These are phyloP conservation scores for Aureobasidium sp. DNA, from an alignment of 2,329 filamentous ascomycete genomes.

Conservation along the genomic window DNA sequence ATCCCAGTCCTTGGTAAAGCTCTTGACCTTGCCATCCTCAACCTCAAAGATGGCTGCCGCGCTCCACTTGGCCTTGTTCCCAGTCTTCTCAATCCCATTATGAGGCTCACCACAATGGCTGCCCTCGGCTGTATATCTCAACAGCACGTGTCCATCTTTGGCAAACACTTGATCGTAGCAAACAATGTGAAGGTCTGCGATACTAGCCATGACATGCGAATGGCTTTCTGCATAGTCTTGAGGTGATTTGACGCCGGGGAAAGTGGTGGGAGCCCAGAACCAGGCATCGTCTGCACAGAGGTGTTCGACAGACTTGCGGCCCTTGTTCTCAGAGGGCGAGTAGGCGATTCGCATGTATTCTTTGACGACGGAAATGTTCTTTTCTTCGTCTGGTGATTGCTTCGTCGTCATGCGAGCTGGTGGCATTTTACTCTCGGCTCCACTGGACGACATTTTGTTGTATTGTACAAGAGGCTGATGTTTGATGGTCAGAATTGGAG, in stretches of 20 bases:
- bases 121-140: conserved; percentile 34
- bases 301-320: conserved; percentile 29
- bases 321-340: conserved; percentile 31
- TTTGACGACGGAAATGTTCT: conserved; percentile 31
- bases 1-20: conserved; percentile 35
- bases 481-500: neutral
- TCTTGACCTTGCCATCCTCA: conserved; percentile 30
- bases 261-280: conserved; percentile 34
- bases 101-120: conserved; percentile 32
- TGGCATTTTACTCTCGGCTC: conserved; percentile 14
- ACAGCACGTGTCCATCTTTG: conserved; percentile 30
- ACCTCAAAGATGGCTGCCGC: conserved; percentile 36
- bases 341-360: conserved; percentile 35
- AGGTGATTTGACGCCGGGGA: conserved; percentile 32
- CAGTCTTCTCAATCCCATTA: conserved; percentile 30
- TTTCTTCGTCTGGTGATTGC: conserved; percentile 20
- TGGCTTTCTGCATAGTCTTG: conserved; percentile 34
- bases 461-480: neutral
- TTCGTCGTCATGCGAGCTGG: conserved; percentile 20
- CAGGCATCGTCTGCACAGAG: conserved; percentile 29
- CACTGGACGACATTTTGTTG: conserved; percentile 11
- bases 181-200: conserved; percentile 32
- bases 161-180: conserved; percentile 32
- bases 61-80: conserved; percentile 31
- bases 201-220: conserved; percentile 30